Conservation (phyloP, 495 filamentous ascomycete species). For the Ramalina intermedia region DNA sequence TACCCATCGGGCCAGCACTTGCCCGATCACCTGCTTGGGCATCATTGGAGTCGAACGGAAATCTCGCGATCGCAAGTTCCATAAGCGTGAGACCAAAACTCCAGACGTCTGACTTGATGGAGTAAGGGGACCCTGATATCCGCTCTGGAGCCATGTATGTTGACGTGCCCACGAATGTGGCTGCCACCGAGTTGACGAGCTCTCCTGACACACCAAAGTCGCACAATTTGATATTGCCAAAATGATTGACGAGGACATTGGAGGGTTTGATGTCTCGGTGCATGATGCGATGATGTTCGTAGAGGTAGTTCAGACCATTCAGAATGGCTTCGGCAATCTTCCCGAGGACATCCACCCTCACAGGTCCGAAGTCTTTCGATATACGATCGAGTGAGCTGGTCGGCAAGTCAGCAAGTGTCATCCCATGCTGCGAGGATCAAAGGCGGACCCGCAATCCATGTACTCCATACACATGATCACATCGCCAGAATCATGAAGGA, state of each 20-base stretch:
- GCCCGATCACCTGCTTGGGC: constrained; percentile 56
- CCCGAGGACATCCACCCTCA: constrained; percentile 96
- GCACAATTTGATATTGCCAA: constrained; percentile 89
- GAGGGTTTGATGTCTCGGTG: constrained; percentile 98
- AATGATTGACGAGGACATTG: constrained; percentile 89
- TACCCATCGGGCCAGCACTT: constrained; percentile 70
- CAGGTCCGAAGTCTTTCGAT: constrained; percentile 83
- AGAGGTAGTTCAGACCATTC: constrained; percentile 86
- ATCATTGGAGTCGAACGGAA: constrained; percentile 76
- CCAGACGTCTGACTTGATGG: constrained; percentile 97
- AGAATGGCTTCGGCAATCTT: constrained; percentile 98
- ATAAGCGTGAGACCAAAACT: constrained; percentile 92
- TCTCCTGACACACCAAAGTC: constrained; percentile 97
- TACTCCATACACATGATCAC: constrained; percentile 99
- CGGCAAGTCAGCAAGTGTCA: constrained; percentile 22
- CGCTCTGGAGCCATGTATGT: constrained; percentile 99
- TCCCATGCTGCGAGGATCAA: not conserved
- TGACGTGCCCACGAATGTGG: constrained; percentile 95
- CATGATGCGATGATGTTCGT: constrained; percentile 90
- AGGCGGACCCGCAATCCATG: constrained; percentile 88
- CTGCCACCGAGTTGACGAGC: constrained; percentile 89
- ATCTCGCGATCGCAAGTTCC: constrained; percentile 92
- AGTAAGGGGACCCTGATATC: constrained; percentile 92
- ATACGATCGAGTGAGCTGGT: constrained; percentile 82
- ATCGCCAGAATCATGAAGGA: constrained; percentile 87